Evolutionary conservation across 73 alveolate genomes (phyloP).

Genomic region (Paramecium bursaria): DNA sequence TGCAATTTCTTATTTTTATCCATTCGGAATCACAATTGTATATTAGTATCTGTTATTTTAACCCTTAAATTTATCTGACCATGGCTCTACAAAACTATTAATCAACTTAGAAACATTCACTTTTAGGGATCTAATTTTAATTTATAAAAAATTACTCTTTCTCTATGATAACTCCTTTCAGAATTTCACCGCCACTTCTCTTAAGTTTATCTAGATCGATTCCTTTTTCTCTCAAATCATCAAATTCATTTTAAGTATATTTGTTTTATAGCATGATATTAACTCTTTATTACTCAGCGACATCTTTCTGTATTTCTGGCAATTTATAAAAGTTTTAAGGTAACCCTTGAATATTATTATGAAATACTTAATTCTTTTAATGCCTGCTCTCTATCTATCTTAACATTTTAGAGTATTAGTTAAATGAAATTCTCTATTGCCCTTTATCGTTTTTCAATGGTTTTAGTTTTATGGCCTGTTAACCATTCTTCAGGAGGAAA

Average conservation of each 20-base stretch:
- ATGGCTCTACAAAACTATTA: background rate
- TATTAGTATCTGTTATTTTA: too few species aligned
- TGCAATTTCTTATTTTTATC: constrained; percentile 1
- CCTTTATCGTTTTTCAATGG: constrained; percentile 19
- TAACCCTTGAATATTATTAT: background rate
- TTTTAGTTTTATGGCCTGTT: constrained; percentile 35
- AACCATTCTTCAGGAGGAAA: constrained; percentile 38
- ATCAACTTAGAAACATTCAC: background rate
- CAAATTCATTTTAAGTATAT: constrained; percentile 4
- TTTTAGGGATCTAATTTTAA: constrained; percentile 14
- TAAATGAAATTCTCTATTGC: constrained; percentile 49
- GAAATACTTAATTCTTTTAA: constrained; percentile 11
- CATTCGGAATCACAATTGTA: constrained; percentile 38
- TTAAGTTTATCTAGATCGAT: constrained; percentile 10
- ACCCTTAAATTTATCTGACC: background rate
- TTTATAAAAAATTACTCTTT: too few species aligned
- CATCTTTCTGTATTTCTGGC: constrained; percentile 17
- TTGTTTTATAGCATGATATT: constrained; percentile 1
- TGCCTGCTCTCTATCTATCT: background rate
- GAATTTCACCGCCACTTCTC: constrained; percentile 40
- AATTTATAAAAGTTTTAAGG: constrained; percentile 24
- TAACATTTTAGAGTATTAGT: background rate
- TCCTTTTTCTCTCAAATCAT: constrained; percentile 44
- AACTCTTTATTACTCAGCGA: background rate
- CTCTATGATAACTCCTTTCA: constrained; percentile 18